A percentile compares a stretch with the other conserved stretches of the same genome.
phyloP scores from a whole-genome alignment of 768 basidiomycete genomes.

The Suillus luteus region DNA sequence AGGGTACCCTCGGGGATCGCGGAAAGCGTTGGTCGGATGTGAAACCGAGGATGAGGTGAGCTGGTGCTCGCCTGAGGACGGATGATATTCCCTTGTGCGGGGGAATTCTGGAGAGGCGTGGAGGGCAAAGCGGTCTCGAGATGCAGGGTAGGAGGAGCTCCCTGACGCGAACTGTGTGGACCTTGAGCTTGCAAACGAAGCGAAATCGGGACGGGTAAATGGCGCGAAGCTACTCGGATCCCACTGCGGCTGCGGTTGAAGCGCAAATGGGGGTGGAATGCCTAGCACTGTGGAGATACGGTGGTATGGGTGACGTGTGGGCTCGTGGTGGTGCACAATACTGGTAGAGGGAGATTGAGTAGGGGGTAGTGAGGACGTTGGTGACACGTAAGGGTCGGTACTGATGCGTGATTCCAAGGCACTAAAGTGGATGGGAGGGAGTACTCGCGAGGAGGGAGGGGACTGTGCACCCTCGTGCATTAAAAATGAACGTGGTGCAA shows the following conservation, averaged over 20 bases:
- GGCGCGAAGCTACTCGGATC: slow-evolving; percentile 45
- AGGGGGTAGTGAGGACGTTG: slow-evolving; percentile 36
- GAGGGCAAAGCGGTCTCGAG: slow-evolving; percentile 21
- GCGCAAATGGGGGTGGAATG: slow-evolving; percentile 59
- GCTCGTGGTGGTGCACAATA: slow-evolving; percentile 20
- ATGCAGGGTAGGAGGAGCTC: slow-evolving; percentile 22
- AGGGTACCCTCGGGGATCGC: slow-evolving; percentile 19
- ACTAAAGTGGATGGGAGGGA: slow-evolving; percentile 29
- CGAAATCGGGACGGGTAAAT: slow-evolving; percentile 39
- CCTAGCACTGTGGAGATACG: slow-evolving; percentile 15
- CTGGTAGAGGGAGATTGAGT: slow-evolving; percentile 20
- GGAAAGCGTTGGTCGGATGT: slow-evolving; percentile 20
- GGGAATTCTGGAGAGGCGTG: slow-evolving; percentile 14
- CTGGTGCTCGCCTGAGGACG: slow-evolving; percentile 20
- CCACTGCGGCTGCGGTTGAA: slow-evolving; percentile 72
- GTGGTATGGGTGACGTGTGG: slow-evolving; percentile 25
- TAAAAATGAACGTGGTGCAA: slow-evolving; percentile 17
- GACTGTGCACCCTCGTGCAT: slow-evolving; percentile 20
- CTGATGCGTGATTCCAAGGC: slow-evolving; percentile 20
- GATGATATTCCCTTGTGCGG: slow-evolving; percentile 17
- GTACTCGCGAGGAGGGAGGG: slow-evolving; percentile 29
- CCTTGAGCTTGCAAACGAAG: slow-evolving; percentile 34
- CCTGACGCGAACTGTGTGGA: slow-evolving; percentile 38
- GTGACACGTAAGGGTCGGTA: slow-evolving; percentile 23
- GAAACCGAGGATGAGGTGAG: slow-evolving; percentile 6